These are phyloP conservation scores for Rhodotorula graminis DNA, from an alignment of 768 basidiomycete genomes.

Conservation along the genomic window DNA sequence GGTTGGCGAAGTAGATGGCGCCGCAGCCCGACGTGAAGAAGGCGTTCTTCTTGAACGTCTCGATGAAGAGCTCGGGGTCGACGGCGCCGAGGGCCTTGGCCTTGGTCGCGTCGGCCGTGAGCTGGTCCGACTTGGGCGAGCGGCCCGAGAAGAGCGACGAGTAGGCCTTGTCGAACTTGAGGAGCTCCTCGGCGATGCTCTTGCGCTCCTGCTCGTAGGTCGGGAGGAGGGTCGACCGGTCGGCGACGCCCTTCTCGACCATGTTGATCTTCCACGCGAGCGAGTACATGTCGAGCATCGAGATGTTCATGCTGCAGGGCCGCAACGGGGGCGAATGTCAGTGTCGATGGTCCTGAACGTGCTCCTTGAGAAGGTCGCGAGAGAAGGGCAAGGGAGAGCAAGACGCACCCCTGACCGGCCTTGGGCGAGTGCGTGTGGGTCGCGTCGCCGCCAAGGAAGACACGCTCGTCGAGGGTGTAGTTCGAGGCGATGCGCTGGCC, in stretches of 20 bases:
- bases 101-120: slow-evolving; percentile 35
- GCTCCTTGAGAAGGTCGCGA: neutral
- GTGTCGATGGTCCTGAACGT: too few relatives aligned
- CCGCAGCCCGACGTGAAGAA: slow-evolving; percentile 43
- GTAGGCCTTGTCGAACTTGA: slow-evolving; percentile 43
- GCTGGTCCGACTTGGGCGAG: slow-evolving; percentile 36
- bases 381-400: neutral
- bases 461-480: slow-evolving; percentile 43
- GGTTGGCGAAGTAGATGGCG: slow-evolving; percentile 40
- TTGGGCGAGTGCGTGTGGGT: slow-evolving; percentile 44
- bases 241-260: slow-evolving; percentile 43
- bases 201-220: slow-evolving; percentile 44
- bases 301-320: slow-evolving; percentile 41
- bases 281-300: slow-evolving; percentile 44
- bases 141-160: slow-evolving; percentile 42
- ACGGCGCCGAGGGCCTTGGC: slow-evolving; percentile 37
- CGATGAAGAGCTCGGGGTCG: slow-evolving; percentile 43
- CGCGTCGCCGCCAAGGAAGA: slow-evolving; percentile 43
- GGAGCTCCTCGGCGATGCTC: slow-evolving; percentile 41
- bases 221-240: slow-evolving; percentile 37
- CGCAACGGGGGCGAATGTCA: neutral
- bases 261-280: slow-evolving; percentile 44
- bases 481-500: slow-evolving; percentile 43
- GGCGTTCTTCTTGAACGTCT: slow-evolving; percentile 44
- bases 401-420: slow-evolving; percentile 39